phyloP scores from a whole-genome alignment of 371 early-diverging fungal species.

The Vairimorpha ceranae region DNA sequence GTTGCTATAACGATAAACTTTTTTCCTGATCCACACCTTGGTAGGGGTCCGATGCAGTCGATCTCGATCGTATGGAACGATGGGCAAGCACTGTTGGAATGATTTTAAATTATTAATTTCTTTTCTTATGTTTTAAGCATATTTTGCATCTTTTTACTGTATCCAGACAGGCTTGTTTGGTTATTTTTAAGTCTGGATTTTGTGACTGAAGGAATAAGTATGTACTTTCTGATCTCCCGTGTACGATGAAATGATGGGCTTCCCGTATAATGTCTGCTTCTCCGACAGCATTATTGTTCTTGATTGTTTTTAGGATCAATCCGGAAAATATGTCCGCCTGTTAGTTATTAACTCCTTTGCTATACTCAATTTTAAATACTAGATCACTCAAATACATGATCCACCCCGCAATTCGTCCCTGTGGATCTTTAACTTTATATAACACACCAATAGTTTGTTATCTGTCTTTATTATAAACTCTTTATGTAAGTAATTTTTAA shows the following conservation, averaged over 20 bases:
- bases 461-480: constrained; percentile 25
- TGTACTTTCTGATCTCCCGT: neutral
- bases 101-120: neutral
- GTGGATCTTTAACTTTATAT: neutral
- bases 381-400: neutral
- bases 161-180: neutral
- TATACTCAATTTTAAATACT: constrained; percentile 7
- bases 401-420: neutral
- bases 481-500: constrained; percentile 9
- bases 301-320: neutral
- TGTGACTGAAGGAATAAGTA: neutral
- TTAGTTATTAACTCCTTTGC: constrained; percentile 1
- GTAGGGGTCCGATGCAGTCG: constrained; percentile 62
- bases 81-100: neutral
- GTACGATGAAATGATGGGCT: neutral
- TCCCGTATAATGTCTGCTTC: neutral
- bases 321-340: constrained; percentile 5
- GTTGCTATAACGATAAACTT: constrained; percentile 62
- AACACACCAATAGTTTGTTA: constrained; percentile 4
- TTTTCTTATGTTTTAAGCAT: neutral
- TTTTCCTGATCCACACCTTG: constrained; percentile 45
- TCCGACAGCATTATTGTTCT: neutral
- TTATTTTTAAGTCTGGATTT: neutral
- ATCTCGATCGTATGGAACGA: constrained; percentile 56
- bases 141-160: neutral